Conservation (phyloP, 1,139 yeast genomes). For the Hanseniaspora sp. region DNA sequence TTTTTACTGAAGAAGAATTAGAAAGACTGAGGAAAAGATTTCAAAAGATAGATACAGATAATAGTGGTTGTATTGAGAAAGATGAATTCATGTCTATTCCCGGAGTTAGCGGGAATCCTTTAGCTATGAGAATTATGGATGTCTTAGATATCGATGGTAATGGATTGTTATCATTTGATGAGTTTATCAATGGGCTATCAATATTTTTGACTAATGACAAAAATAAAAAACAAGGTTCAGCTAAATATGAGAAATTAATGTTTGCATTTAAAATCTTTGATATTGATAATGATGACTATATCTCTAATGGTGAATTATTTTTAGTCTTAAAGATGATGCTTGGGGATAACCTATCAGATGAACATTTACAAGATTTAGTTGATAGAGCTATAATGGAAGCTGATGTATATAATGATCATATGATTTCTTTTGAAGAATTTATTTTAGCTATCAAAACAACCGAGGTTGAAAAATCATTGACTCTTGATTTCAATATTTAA, state of each 20-base stretch:
- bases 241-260: conserved; percentile 67
- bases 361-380: conserved; percentile 85
- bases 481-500: conserved; percentile 31
- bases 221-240: conserved; percentile 49
- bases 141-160: conserved; percentile 89
- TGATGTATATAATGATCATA: conserved; percentile 84
- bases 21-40: conserved; percentile 84
- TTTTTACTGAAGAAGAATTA: conserved; percentile 79
- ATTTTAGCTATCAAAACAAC: conserved; percentile 60
- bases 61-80: conserved; percentile 83
- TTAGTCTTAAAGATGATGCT: conserved; percentile 95
- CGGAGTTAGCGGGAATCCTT: conserved; percentile 80
- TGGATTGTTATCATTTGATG: conserved; percentile 92
- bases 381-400: conserved; percentile 95
- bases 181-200: conserved; percentile 79
- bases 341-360: conserved; percentile 76
- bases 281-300: conserved; percentile 87
- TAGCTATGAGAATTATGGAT: conserved; percentile 81
- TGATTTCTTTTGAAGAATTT: conserved; percentile 77
- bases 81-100: conserved; percentile 87
- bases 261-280: conserved; percentile 93
- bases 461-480: conserved; percentile 49
- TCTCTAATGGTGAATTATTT: conserved; percentile 89
- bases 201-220: conserved; percentile 41
- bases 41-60: conserved; percentile 89